phyloP scores from a whole-genome alignment of 2,329 filamentous ascomycete genomes.

The Didymella pinodella region DNA sequence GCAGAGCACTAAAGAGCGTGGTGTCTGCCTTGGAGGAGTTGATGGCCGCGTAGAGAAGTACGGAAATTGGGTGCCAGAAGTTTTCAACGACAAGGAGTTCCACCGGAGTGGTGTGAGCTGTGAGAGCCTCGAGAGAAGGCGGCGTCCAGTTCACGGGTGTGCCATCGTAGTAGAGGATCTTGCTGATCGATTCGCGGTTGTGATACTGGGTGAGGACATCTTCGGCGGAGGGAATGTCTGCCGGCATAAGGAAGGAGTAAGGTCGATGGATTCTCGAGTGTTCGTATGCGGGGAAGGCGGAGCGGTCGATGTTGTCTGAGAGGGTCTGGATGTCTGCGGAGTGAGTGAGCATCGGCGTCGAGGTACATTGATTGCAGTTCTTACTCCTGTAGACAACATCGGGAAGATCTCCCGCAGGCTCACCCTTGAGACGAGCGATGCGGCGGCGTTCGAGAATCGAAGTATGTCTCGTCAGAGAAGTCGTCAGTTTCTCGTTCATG shows the following conservation, averaged over 20 bases:
- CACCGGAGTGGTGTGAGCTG: background rate
- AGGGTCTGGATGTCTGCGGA: conserved; percentile 31
- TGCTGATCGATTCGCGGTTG: conserved; percentile 20
- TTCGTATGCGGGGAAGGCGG: conserved; percentile 38
- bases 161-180: conserved; percentile 26
- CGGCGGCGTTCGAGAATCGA: conserved; percentile 43
- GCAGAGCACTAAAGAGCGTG: conserved; percentile 10
- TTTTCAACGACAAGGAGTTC: conserved; percentile 2
- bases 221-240: conserved; percentile 18
- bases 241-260: conserved; percentile 26
- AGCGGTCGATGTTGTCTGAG: conserved; percentile 40
- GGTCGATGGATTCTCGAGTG: conserved; percentile 9
- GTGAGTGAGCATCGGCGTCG: conserved; percentile 16
- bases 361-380: background rate
- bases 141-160: conserved; percentile 6
- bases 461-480: conserved; percentile 44
- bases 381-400: conserved; percentile 33
- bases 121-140: background rate
- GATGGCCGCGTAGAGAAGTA: conserved; percentile 6
- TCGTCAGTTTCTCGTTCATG: conserved; percentile 35
- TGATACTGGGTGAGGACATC: conserved; percentile 21
- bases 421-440: conserved; percentile 42
- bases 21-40: conserved; percentile 7
- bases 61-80: conserved; percentile 14
- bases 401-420: conserved; percentile 30